These are phyloP conservation scores for Cryptococcus jaspeensis DNA, from an alignment of 1,284 basidiomycete genomes.

Conservation along the genomic window DNA sequence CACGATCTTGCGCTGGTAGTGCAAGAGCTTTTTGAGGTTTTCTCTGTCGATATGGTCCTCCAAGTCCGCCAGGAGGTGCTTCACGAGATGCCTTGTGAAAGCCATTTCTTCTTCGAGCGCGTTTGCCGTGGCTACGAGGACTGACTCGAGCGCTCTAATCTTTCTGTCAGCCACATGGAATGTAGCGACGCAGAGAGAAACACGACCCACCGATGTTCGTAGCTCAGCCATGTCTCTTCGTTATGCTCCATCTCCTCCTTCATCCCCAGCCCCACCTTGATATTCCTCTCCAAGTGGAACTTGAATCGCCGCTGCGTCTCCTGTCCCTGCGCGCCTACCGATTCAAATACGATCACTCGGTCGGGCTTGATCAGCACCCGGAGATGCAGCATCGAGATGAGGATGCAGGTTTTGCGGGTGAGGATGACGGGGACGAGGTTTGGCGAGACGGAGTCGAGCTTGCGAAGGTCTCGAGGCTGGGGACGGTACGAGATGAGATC, in stretches of 20 bases:
- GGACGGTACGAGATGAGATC: too few species aligned
- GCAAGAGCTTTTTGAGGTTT: conserved; percentile 81
- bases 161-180: neutral
- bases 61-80: conserved; percentile 81
- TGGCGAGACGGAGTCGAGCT: conserved; percentile 91
- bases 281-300: conserved; percentile 76
- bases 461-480: conserved; percentile 91
- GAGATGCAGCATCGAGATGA: conserved; percentile 93
- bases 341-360: conserved; percentile 87
- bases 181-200: neutral
- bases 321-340: conserved; percentile 79
- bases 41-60: conserved; percentile 92
- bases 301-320: conserved; percentile 80
- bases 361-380: conserved; percentile 92
- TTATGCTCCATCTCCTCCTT: conserved; percentile 17
- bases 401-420: conserved; percentile 78
- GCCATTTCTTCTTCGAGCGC: conserved; percentile 92
- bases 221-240: conserved; percentile 58
- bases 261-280: conserved; percentile 32
- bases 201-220: conserved; percentile 78
- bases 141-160: conserved; percentile 78
- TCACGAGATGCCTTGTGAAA: conserved; percentile 78
- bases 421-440: conserved; percentile 94
- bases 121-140: conserved; percentile 80
- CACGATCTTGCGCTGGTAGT: conserved; percentile 81